Evolutionary conservation across 2,329 filamentous ascomycete species (phyloP), one percentile per base, ranked within the genome.

Genomic region (Aaosphaeria arxii): DNA sequence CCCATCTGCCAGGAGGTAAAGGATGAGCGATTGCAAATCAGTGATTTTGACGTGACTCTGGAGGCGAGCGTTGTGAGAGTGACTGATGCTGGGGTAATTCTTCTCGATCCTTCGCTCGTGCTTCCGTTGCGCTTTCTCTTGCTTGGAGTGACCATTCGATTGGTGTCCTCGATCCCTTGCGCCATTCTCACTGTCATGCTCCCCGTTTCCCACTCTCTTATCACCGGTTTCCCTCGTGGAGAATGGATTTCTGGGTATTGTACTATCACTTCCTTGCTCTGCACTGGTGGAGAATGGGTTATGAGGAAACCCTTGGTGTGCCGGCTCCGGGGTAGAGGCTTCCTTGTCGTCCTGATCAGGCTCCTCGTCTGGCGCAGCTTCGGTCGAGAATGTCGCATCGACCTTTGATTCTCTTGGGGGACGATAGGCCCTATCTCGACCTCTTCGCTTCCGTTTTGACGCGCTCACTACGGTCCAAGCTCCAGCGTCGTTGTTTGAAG

Each of bases 1-100:
- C 7, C 66, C 70, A 58, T 85, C 82, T n/a, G 81, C 79, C 46
- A 86, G 76, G 52, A 83, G 72, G 64, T 85, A 85, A 28, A 86
- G 72, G 32, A 61, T 71, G 30, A 86, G 68, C 17, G 75, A 71
- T 58, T 85, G 83, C 13, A 86, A 63, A 56, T 85, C 81, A 42
- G 74, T 71, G 46, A 85, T 76, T 44, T 79, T 81, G 49, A 85
- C 77, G 38, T 76, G 77, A 9, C 74, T 74, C 51, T 82, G 75
- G 38, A 83, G 64, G 24, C 75, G 76, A n/a, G 79, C 75, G 48
- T 79, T 73, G 7, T 76, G 67, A 1, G 75, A 74, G 54, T 82
- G 80, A 7, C 72, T 74, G 41, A 85, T 74, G 28, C 73, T 52
- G 2, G 67, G 67, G 44, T 70, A 69, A 47, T 61, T 59, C 28